These are phyloP conservation scores for Colletotrichum eremochloae DNA, from an alignment of 2,329 filamentous ascomycete genomes.

Conservation along the genomic window DNA sequence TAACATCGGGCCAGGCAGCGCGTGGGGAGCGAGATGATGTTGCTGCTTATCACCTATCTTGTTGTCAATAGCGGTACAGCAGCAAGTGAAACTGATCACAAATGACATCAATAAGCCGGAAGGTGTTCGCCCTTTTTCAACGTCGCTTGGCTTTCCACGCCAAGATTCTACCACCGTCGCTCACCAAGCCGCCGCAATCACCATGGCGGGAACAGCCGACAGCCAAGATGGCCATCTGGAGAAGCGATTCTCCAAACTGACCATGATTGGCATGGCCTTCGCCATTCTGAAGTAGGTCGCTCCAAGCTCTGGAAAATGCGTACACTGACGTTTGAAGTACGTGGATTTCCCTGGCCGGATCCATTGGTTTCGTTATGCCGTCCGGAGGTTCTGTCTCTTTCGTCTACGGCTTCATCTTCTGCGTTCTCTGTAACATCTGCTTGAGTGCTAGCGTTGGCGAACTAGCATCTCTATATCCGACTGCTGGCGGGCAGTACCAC, in stretches of 20 bases:
- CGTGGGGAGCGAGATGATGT: background rate
- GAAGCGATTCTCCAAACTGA: slow-evolving; percentile 55
- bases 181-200: background rate
- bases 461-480: slow-evolving; percentile 60
- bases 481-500: slow-evolving; percentile 61
- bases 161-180: background rate
- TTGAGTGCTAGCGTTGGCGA: slow-evolving; percentile 59
- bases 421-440: slow-evolving; percentile 59
- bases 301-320: background rate
- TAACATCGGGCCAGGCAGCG: background rate
- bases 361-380: slow-evolving; percentile 56
- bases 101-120: slow-evolving; percentile 9
- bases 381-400: slow-evolving; percentile 58
- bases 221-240: slow-evolving; percentile 49
- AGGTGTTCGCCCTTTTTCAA: background rate
- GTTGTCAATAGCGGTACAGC: background rate
- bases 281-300: slow-evolving; percentile 57
- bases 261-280: slow-evolving; percentile 59
- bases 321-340: slow-evolving; percentile 46
- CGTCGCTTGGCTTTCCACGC: background rate
- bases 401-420: slow-evolving; percentile 61
- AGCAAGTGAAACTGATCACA: slow-evolving; percentile 3
- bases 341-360: slow-evolving; percentile 58
- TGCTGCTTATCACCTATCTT: background rate
- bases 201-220: slow-evolving; percentile 1